These are phyloP conservation scores for Kwoniella dejecticola DNA, from an alignment of 768 basidiomycete genomes.

Conservation along the genomic window DNA sequence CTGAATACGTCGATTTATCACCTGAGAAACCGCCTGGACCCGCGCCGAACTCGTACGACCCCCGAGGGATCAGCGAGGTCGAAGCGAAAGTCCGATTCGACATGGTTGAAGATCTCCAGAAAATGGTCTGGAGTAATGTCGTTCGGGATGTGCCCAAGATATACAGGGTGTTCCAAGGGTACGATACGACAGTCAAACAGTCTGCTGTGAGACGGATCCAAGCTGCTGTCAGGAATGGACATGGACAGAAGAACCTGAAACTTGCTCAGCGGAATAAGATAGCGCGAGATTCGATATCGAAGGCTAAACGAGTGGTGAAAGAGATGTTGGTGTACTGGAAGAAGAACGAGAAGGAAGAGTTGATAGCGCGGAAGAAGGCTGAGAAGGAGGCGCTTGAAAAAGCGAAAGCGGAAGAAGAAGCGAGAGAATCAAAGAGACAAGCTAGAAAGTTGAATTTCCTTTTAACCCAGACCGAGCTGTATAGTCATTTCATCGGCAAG, in stretches of 20 bases:
- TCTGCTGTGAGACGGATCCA: conserved; percentile 27
- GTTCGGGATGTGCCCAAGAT: conserved; percentile 47
- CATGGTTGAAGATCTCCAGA: conserved; percentile 43
- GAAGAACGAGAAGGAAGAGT: conserved; percentile 95
- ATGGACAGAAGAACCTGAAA: conserved; percentile 32
- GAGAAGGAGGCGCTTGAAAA: conserved; percentile 75
- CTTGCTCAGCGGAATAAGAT: conserved; percentile 34
- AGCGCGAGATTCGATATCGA: conserved; percentile 39
- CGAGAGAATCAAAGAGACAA: conserved; percentile 84
- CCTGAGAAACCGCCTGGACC: conserved; percentile 14
- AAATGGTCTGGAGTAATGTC: conserved; percentile 36
- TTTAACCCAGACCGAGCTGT: conserved; percentile 97
- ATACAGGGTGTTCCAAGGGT: conserved; percentile 44
- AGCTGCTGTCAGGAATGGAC: conserved; percentile 37
- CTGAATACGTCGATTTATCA: conserved; percentile 1
- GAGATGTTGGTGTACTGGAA: conserved; percentile 94
- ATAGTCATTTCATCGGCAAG: conserved; percentile 97
- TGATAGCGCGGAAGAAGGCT: conserved; percentile 86
- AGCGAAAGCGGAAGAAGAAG: conserved; percentile 53
- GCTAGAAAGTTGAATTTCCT: conserved; percentile 96
- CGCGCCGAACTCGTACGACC: conserved; percentile 34
- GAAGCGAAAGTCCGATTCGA: conserved; percentile 38
- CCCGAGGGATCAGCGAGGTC: conserved; percentile 34
- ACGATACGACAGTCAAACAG: conserved; percentile 31
- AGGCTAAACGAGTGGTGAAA: conserved; percentile 45